Percentiles rank a stretch among this genome's conserved stretches.
phyloP scores from a whole-genome alignment of 345 rosid genomes.

The Salix exigua region DNA sequence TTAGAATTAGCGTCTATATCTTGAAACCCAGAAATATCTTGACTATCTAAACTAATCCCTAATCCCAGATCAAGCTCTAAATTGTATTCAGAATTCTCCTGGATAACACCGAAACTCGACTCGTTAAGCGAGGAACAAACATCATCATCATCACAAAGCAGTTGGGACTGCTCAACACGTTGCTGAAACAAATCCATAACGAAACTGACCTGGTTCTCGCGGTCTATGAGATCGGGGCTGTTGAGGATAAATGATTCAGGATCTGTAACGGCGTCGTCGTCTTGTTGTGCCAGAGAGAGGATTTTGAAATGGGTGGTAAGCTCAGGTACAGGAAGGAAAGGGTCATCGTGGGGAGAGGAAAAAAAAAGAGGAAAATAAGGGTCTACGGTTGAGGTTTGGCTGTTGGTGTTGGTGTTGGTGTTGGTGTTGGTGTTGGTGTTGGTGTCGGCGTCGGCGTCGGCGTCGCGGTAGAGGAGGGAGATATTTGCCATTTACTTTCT shows the following conservation, averaged over 20 bases:
- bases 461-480: conserved; percentile 39
- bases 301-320: conserved; percentile 1
- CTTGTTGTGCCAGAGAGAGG: neutral
- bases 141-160: conserved; percentile 8
- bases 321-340: neutral
- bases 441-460: conserved; percentile 12
- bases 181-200: conserved; percentile 90
- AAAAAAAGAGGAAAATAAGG: conserved; percentile 31
- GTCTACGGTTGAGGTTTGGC: conserved; percentile 25
- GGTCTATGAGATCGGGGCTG: conserved; percentile 46
- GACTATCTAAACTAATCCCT: conserved; percentile 43
- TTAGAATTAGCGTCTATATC: conserved; percentile 16
- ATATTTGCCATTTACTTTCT: conserved; percentile 35
- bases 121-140: conserved; percentile 25
- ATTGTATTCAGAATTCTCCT: conserved; percentile 29
- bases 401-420: conserved; percentile 12
- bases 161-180: conserved; percentile 84
- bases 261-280: conserved; percentile 26
- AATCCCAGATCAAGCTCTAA: conserved; percentile 43
- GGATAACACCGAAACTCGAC: conserved; percentile 41
- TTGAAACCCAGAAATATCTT: conserved; percentile 34
- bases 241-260: conserved; percentile 29
- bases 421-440: too few relatives aligned
- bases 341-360: conserved; percentile 13
- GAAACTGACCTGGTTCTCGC: conserved; percentile 63